Percentiles rank a stretch among this genome's conserved stretches.
Evolutionary conservation across 129 eudicot genomes (phyloP).

Genomic region (Flaveria linearis): DNA sequence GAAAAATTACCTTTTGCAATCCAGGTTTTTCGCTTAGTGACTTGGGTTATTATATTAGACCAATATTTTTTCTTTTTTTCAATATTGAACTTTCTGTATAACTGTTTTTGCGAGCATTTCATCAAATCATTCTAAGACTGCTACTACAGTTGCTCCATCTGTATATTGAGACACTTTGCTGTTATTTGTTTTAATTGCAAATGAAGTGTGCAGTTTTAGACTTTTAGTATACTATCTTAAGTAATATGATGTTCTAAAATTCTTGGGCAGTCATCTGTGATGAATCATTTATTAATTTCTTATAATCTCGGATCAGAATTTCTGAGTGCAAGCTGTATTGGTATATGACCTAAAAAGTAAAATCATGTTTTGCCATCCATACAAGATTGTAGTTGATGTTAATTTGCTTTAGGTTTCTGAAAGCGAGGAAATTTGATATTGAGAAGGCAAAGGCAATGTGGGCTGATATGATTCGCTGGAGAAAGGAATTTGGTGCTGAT

Average conservation of each 20-base stretch:
- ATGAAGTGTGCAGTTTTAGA: slow-evolving; percentile 1
- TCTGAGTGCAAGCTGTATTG: slow-evolving; percentile 14
- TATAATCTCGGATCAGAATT: neutral
- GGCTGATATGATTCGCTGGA: slow-evolving; percentile 78
- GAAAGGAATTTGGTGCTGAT: slow-evolving; percentile 66
- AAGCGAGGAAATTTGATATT: slow-evolving; percentile 67
- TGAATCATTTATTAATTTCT: slow-evolving; percentile 3
- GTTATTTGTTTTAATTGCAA: slow-evolving; percentile 2
- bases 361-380: slow-evolving; percentile 13
- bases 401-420: slow-evolving; percentile 53
- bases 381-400: slow-evolving; percentile 2
- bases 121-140: neutral
- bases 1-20: neutral
- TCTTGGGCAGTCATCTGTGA: neutral
- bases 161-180: neutral
- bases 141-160: neutral
- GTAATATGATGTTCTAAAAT: neutral
- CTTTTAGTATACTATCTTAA: slow-evolving; percentile 4
- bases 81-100: neutral
- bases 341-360: slow-evolving; percentile 6
- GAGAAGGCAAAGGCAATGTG: slow-evolving; percentile 74
- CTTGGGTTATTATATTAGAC: neutral
- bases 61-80: neutral
- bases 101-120: neutral
- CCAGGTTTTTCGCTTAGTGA: neutral